These are phyloP conservation scores for Scheffersomyces parashehatae DNA, from an alignment of 1,139 yeast genomes.

Conservation along the genomic window DNA sequence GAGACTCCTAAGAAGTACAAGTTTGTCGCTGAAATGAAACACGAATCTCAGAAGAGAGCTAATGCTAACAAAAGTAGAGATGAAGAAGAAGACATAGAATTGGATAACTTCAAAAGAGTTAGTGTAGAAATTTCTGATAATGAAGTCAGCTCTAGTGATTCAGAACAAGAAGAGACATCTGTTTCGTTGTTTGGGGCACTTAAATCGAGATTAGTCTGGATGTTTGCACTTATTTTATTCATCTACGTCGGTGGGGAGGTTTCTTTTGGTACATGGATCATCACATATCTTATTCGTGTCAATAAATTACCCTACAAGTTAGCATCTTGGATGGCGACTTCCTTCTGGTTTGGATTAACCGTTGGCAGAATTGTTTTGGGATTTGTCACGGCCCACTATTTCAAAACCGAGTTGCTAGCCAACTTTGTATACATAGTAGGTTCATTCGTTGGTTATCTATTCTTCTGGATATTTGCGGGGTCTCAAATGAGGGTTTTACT, in stretches of 20 bases:
- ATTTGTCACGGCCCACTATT: constrained; percentile 55
- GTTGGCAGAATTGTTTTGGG: constrained; percentile 61
- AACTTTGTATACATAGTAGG: constrained; percentile 37
- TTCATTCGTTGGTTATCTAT: constrained; percentile 29
- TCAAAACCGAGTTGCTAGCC: constrained; percentile 49
- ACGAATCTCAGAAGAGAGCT: constrained; percentile 7
- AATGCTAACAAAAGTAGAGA: constrained; percentile 2
- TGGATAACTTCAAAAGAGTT: constrained; percentile 6
- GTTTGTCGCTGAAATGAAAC: constrained; percentile 26
- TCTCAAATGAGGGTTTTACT: constrained; percentile 22
- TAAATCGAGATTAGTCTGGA: constrained; percentile 44
- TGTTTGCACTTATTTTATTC: constrained; percentile 53
- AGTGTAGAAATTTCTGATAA: neutral
- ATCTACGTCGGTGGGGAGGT: constrained; percentile 68
- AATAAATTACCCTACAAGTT: constrained; percentile 43
- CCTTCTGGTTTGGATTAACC: constrained; percentile 68
- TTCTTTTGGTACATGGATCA: constrained; percentile 70
- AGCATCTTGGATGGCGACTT: constrained; percentile 61
- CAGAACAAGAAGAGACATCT: neutral
- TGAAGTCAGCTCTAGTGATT: neutral
- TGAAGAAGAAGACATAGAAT: constrained; percentile 9
- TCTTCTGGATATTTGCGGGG: constrained; percentile 31
- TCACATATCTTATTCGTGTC: constrained; percentile 56
- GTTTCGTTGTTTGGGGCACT: constrained; percentile 33
- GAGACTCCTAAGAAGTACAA: constrained; percentile 60